phyloP scores from a whole-genome alignment of 306 rosid species.

The Hippophae rhamnoides region DNA sequence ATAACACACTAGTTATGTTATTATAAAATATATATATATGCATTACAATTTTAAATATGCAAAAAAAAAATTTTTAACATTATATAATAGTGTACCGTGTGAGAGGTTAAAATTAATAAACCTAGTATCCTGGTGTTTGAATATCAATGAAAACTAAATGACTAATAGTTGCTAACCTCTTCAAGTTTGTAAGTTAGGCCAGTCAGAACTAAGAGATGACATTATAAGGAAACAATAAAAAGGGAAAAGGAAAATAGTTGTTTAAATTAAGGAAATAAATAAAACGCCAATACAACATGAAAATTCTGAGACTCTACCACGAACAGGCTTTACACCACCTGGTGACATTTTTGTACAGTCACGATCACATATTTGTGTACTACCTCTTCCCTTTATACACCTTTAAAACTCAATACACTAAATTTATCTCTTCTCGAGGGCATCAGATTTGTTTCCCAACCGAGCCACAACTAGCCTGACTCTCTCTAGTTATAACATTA shows the following conservation, averaged over 20 bases:
- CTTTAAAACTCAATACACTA: conserved; percentile 36
- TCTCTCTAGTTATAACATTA: conserved; percentile 22
- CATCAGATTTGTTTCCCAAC: conserved; percentile 29
- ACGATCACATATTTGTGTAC: conserved; percentile 29
- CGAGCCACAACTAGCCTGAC: conserved; percentile 35
- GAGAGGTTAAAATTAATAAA: no score
- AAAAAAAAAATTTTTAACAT: no score
- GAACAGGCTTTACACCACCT: conserved; percentile 21
- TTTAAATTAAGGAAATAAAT: conserved; percentile 8
- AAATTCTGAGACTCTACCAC: conserved; percentile 22
- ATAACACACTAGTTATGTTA: no score
- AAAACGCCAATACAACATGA: conserved; percentile 24
- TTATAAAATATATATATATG: no score
- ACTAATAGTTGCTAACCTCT: no score
- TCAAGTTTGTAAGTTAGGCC: no score
- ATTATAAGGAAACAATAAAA: no score
- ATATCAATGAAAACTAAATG: no score
- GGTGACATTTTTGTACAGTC: conserved; percentile 40
- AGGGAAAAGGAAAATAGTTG: neutral
- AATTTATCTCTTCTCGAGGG: conserved; percentile 26
- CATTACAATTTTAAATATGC: no score
- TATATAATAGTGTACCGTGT: no score
- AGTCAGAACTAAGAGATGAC: no score
- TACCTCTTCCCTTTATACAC: conserved; percentile 39
- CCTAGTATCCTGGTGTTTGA: no score